Evolutionary conservation across 768 basidiomycete genomes (phyloP), one percentile per base, ranked within the genome.

Genomic region (Sarcomyxa edulis): DNA sequence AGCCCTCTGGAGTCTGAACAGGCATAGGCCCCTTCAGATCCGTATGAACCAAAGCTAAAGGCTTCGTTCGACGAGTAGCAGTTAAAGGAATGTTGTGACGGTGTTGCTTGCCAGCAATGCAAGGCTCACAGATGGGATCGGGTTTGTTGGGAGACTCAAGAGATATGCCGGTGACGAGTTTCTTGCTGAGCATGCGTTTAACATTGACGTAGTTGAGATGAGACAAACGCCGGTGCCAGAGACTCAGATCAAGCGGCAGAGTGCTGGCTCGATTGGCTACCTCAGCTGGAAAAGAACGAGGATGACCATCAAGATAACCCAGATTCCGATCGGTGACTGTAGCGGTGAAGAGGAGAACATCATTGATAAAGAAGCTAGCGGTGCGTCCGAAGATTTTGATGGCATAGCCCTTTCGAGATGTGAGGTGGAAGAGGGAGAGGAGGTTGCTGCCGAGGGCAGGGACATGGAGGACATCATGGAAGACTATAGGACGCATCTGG

Each of bases 111-210:
- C 59, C 59, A 6, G 44, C 34, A n/a, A 61, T 43, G 37, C 61
- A 61, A 5, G 56, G 53, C 39, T 58, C 55, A 45, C 61, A 61
- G 22, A 62, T 50, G n/a, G 59, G 54, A 42, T 55, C 55, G 9
- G 51, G 51, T 8, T 26, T 6, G 10, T 18, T 34, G 11, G 41
- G 30, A 1, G 50, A 47, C 24, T 47, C 31, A 26, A 63, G 22
- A 7, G 39, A 39, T 41, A 59, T 34, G n/a, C 59, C 53, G 23
- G 14, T 35, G 6, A 59, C 58, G 0, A 55, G 45, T 2, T 48
- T 29, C 20, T 53, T 27, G 6, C 30, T 20, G 31, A 38, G 22
- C 8, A 52, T 30, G 5, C 30, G 12, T 12, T 45, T 35, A 16
- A 60, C 28, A 23, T 43, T 48, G 18, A 39, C 46, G 42, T 40